A percentile compares a stretch with the other conserved stretches of the same genome.
Conservation (phyloP, 169 alveolate genomes). For the Eimeria necatrix region DNA sequence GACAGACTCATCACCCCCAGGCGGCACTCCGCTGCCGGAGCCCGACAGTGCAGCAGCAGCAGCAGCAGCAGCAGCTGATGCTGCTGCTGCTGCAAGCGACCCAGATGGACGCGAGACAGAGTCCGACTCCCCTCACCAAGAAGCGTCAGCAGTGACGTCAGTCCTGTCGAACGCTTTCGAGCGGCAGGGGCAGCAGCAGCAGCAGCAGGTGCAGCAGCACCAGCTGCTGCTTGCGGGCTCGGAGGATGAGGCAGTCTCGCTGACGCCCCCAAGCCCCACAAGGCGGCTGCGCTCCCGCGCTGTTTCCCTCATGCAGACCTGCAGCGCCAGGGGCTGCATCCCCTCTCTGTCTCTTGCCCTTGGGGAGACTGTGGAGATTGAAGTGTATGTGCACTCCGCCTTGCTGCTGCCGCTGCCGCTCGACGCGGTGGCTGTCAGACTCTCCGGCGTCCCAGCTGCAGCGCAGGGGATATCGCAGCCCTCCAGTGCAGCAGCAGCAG, state of each 20-base stretch:
- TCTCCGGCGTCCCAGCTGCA: slow-evolving; percentile 45
- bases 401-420: slow-evolving; percentile 40
- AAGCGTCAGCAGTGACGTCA: neutral
- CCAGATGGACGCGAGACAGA: neutral
- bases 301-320: slow-evolving; percentile 61
- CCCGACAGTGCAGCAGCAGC: too few species aligned
- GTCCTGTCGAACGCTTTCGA: neutral
- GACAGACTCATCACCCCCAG: neutral
- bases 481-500: slow-evolving; percentile 16
- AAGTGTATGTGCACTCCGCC: slow-evolving; percentile 65
- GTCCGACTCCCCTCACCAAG: neutral
- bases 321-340: slow-evolving; percentile 65
- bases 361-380: slow-evolving; percentile 66
- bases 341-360: slow-evolving; percentile 74
- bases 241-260: slow-evolving; percentile 11
- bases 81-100: slow-evolving; percentile 20
- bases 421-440: slow-evolving; percentile 49
- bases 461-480: neutral
- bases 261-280: neutral
- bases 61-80: slow-evolving; percentile 17
- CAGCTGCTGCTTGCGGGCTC: neutral
- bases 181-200: slow-evolving; percentile 42
- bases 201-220: slow-evolving; percentile 44
- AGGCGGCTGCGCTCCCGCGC: slow-evolving; percentile 55
- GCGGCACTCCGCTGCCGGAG: too few species aligned